Evolutionary conservation across 1,284 basidiomycete genomes (phyloP).

Genomic region (Apiotrichum akiyoshidainum): DNA sequence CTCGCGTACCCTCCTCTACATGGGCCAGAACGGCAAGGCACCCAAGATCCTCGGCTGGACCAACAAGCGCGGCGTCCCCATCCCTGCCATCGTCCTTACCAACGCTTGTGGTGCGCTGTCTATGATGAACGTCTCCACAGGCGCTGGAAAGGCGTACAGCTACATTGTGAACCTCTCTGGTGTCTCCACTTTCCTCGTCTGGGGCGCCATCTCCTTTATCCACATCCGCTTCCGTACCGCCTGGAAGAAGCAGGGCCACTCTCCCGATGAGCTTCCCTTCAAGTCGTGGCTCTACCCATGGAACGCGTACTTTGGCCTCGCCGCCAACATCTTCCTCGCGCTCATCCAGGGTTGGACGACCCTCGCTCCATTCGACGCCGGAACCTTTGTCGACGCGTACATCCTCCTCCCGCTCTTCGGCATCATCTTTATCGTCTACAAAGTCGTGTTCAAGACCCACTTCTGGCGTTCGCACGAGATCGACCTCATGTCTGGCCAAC

Average conservation of each 20-base stretch:
- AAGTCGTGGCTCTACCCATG: conserved; percentile 22
- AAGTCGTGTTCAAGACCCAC: conserved; percentile 21
- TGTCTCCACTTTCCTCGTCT: conserved; percentile 30
- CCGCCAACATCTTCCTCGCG: conserved; percentile 24
- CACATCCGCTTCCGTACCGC: conserved; percentile 52
- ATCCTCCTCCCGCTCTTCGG: conserved; percentile 26
- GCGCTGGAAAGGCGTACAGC: conserved; percentile 33
- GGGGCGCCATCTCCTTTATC: conserved; percentile 28
- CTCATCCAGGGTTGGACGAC: conserved; percentile 20
- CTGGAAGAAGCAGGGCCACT: conserved; percentile 48
- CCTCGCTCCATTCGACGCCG: conserved; percentile 21
- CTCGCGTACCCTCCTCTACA: conserved; percentile 34
- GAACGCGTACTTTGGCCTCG: conserved; percentile 26
- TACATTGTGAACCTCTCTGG: conserved; percentile 35
- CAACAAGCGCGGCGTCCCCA: conserved; percentile 50
- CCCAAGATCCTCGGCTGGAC: conserved; percentile 46
- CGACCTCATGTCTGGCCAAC: conserved; percentile 20
- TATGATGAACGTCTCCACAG: conserved; percentile 39
- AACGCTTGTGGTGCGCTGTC: conserved; percentile 47
- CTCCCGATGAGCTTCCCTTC: conserved; percentile 53
- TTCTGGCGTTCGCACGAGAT: conserved; percentile 19
- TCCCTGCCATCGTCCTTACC: conserved; percentile 42
- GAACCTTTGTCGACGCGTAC: conserved; percentile 26
- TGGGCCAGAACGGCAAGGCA: conserved; percentile 42
- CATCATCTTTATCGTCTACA: conserved; percentile 25